Percentiles rank a stretch among this genome's conserved stretches.
Evolutionary conservation across 2,329 filamentous ascomycete species (phyloP).

Genomic region (Microsporum audouinii): DNA sequence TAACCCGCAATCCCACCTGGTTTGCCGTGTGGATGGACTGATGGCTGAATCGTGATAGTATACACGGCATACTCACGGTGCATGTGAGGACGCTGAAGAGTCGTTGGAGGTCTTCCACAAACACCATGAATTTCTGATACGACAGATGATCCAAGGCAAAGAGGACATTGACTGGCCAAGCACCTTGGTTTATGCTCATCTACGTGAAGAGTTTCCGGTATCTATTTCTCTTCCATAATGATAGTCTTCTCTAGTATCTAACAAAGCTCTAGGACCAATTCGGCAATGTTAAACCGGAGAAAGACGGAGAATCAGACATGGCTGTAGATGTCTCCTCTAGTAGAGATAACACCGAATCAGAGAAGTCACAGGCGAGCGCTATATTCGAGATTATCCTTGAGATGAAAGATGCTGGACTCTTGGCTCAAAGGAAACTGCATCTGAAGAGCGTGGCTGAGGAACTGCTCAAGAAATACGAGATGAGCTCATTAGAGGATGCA

Average conservation of each 20-base stretch:
- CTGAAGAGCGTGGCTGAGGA: conserved; percentile 25
- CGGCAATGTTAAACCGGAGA: conserved; percentile 5
- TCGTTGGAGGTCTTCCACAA: conserved; percentile 37
- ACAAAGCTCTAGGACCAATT: conserved; percentile 1
- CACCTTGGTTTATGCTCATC: conserved; percentile 34
- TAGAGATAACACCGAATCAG: conserved; percentile 12
- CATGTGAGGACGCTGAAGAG: conserved; percentile 35
- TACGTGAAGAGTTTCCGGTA: conserved; percentile 34
- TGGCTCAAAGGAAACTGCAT: conserved; percentile 32
- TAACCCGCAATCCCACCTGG: neutral
- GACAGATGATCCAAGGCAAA: conserved; percentile 36
- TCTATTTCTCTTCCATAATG: conserved; percentile 8
- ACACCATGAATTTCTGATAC: conserved; percentile 36
- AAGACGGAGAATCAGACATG: conserved; percentile 5
- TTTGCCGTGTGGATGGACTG: neutral
- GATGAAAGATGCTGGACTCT: conserved; percentile 30
- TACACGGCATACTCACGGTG: conserved; percentile 31
- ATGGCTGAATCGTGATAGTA: conserved; percentile 22
- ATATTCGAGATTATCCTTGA: conserved; percentile 30
- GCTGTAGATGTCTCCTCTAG: neutral
- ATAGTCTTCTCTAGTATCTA: neutral
- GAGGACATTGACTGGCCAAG: conserved; percentile 36
- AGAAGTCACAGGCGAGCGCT: conserved; percentile 27
- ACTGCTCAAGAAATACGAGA: conserved; percentile 26
- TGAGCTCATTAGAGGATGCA: conserved; percentile 26